These are phyloP conservation scores for Saturnispora hagleri DNA, from an alignment of 805 yeast genomes.

Conservation along the genomic window DNA sequence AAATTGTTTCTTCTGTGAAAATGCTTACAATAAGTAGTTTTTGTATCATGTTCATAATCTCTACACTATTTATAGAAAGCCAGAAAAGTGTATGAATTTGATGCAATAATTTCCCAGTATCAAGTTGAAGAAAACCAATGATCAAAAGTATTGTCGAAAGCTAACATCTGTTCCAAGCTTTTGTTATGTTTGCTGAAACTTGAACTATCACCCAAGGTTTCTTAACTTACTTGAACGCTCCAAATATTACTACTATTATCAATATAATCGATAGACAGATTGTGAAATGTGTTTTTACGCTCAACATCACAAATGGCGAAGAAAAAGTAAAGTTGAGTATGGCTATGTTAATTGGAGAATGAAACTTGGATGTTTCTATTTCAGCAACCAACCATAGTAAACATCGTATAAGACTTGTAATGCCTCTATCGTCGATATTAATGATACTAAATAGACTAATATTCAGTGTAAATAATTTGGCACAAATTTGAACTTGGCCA, in stretches of 20 bases:
- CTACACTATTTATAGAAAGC: background rate
- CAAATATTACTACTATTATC: background rate
- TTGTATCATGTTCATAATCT: background rate
- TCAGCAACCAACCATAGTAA: background rate
- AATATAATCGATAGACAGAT: background rate
- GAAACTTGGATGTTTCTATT: too few species aligned
- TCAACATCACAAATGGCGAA: background rate
- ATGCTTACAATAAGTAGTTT: background rate
- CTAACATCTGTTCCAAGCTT: background rate
- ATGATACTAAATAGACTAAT: background rate
- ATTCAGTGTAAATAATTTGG: background rate
- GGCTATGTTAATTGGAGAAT: background rate
- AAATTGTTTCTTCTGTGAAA: too few species aligned
- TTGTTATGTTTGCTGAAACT: background rate
- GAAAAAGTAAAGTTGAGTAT: background rate
- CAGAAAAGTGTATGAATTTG: too few species aligned
- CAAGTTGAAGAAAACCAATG: background rate
- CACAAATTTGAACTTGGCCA: background rate
- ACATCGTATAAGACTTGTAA: background rate
- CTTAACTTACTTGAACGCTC: background rate
- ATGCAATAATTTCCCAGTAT: background rate
- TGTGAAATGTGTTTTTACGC: background rate
- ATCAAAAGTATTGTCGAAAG: background rate
- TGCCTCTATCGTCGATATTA: background rate
- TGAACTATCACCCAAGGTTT: background rate